These are phyloP conservation scores for Podospora pseudocomata DNA, from an alignment of 495 filamentous ascomycete species.

Conservation along the genomic window DNA sequence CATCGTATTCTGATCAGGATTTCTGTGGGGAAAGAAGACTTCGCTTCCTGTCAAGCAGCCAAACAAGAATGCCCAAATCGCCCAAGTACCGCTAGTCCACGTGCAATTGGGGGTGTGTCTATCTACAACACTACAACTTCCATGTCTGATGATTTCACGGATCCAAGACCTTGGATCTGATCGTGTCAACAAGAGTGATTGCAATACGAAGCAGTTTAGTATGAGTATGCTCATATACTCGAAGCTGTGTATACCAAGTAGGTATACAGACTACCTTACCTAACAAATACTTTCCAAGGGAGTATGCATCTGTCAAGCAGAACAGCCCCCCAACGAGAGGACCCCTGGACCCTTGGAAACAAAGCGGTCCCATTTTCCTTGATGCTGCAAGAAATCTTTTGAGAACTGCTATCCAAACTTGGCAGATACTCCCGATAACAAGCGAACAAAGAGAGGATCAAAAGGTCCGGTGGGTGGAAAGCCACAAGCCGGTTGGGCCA, in stretches of 20 bases:
- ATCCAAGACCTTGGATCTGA: background rate
- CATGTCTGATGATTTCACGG: background rate
- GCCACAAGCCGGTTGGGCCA: background rate
- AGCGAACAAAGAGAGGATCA: background rate
- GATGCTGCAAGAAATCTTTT: background rate
- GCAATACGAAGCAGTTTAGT: too few species aligned
- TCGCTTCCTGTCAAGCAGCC: background rate
- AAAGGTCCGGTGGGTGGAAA: background rate
- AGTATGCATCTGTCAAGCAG: too few species aligned
- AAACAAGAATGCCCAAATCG: background rate
- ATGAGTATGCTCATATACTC: too few species aligned
- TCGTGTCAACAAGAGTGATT: background rate
- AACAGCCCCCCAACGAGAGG: background rate
- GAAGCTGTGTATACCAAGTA: too few species aligned
- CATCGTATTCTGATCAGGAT: background rate
- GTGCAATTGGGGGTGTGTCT: too few species aligned
- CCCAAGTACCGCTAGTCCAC: background rate
- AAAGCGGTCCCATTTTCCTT: background rate
- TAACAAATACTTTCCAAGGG: too few species aligned
- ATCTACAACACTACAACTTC: too few species aligned
- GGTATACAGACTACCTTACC: too few species aligned
- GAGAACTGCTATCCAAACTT: background rate
- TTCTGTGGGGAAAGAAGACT: background rate
- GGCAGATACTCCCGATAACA: background rate
- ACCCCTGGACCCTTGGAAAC: background rate